Evolutionary conservation across 2,329 filamentous ascomycete genomes (phyloP).

Genomic region (Rutstroemia sp.): DNA sequence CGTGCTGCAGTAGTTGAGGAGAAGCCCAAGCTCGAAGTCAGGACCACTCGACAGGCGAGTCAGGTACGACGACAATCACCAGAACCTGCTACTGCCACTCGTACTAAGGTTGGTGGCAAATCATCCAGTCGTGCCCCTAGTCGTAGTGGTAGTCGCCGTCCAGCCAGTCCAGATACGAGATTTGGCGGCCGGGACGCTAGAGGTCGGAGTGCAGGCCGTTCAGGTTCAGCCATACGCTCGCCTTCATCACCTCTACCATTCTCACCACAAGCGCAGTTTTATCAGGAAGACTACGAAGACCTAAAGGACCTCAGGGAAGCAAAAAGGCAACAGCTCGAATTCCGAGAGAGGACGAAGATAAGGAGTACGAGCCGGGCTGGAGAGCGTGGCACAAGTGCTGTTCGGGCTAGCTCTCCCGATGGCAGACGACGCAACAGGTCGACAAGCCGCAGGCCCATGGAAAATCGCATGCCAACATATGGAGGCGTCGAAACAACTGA

Average conservation of each 20-base stretch:
- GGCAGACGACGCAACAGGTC: slow-evolving; percentile 27
- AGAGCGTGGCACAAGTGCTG: slow-evolving; percentile 28
- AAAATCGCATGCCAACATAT: slow-evolving; percentile 14
- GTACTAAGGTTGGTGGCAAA: slow-evolving; percentile 16
- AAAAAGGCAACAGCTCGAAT: slow-evolving; percentile 45
- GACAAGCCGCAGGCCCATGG: slow-evolving; percentile 23
- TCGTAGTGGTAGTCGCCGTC: slow-evolving; percentile 33
- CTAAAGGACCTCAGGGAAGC: slow-evolving; percentile 45
- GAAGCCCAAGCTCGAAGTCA: slow-evolving; percentile 25
- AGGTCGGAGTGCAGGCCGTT: slow-evolving; percentile 56
- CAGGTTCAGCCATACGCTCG: slow-evolving; percentile 54
- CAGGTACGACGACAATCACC: slow-evolving; percentile 24
- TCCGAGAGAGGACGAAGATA: slow-evolving; percentile 36
- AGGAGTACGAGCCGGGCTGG: slow-evolving; percentile 41
- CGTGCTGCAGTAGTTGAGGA: slow-evolving; percentile 22
- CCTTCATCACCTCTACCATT: slow-evolving; percentile 78
- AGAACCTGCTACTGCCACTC: slow-evolving; percentile 16
- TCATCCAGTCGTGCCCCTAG: slow-evolving; percentile 30
- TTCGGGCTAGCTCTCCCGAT: slow-evolving; percentile 26
- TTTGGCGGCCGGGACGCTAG: slow-evolving; percentile 36
- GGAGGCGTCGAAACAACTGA: slow-evolving; percentile 14
- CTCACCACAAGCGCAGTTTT: slow-evolving; percentile 48
- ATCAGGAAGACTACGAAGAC: slow-evolving; percentile 58
- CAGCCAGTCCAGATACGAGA: slow-evolving; percentile 28
- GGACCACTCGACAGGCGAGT: slow-evolving; percentile 30